Evolutionary conservation across 2,329 filamentous ascomycete genomes (phyloP), one percentile per base, ranked within the genome.

Genomic region (Catunica adiposa): DNA sequence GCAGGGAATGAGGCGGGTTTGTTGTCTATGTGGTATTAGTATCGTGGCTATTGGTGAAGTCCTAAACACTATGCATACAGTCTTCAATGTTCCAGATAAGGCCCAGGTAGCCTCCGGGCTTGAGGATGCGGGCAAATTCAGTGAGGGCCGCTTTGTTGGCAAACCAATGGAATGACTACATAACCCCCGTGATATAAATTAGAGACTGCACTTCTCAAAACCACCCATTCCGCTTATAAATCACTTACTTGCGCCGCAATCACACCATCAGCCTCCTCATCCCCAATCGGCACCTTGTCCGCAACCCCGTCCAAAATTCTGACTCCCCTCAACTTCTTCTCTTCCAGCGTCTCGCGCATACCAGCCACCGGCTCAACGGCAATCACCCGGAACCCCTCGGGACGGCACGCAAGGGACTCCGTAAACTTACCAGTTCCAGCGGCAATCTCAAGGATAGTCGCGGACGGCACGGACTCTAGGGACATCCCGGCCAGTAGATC

Each of bases 61-160:
- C n/a, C n/a, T n/a, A n/a, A n/a, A n/a, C n/a, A n/a, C n/a, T n/a
- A n/a, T n/a, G n/a, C 74, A 63, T 67, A 82, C 82, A 86, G 60
- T 84, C 80, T 64, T 86, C 83, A 58, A 82, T 71, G 62, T 86
- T 87, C 84, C 84, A 88, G 54, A 88, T 80, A 65, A 85, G 66
- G 14, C 79, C 83, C 26, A 88, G 70, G 26, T 72, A 71, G 5
- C 76, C 76, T 5, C 74, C 74, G 0, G 79, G 79, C 62, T 75
- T 76, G 51, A 88, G 67, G 0, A 84, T 74, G 50, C 83, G 76
- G 61, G 79, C 74, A n/a, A 88, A 82, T 62, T 86, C 82, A 48
- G 70, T 66, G 26, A 89, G 68, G 0, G 82, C 71, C 37, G 77
- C 73, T 44, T 34, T 48, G 22, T 51, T 44, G 23, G 61, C 69